Conservation (phyloP, 1,139 yeast species). For the Yamadazyma buinensis region DNA sequence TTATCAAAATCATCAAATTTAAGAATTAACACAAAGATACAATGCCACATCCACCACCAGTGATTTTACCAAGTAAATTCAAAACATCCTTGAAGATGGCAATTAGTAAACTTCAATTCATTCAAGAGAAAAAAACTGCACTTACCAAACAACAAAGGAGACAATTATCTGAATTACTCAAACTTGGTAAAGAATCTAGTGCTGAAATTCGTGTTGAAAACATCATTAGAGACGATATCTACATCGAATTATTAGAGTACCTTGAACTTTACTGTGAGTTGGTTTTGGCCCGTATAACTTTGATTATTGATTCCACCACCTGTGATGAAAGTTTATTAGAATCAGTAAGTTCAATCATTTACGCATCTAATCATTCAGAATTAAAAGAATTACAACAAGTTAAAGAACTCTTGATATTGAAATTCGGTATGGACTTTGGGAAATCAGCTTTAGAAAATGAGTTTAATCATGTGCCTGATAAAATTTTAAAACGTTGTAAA, state of each 20-base stretch:
- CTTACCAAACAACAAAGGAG: slow-evolving; percentile 78
- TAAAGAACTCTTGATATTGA: slow-evolving; percentile 57
- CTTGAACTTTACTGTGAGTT: slow-evolving; percentile 84
- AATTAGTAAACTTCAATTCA: slow-evolving; percentile 70
- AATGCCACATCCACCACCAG: slow-evolving; percentile 24
- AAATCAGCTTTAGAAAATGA: slow-evolving; percentile 56
- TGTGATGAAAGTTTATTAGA: slow-evolving; percentile 69
- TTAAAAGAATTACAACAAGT: slow-evolving; percentile 65
- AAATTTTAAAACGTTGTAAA: slow-evolving; percentile 58
- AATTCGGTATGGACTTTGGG: slow-evolving; percentile 65
- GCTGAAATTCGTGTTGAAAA: slow-evolving; percentile 85
- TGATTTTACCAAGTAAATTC: slow-evolving; percentile 42
- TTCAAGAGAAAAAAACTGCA: slow-evolving; percentile 81
- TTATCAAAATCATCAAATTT: not conserved
- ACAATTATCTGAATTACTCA: slow-evolving; percentile 66
- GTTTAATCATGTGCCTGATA: slow-evolving; percentile 56
- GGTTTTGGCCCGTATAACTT: slow-evolving; percentile 66
- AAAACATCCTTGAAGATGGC: slow-evolving; percentile 79
- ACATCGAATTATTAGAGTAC: slow-evolving; percentile 75
- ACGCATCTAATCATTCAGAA: slow-evolving; percentile 69
- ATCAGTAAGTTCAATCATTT: slow-evolving; percentile 69
- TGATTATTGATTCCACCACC: slow-evolving; percentile 43
- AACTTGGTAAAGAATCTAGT: slow-evolving; percentile 72
- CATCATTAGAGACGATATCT: slow-evolving; percentile 79
- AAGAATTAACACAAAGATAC: too few relatives aligned